Conservation (phyloP, 2,329 filamentous ascomycete species). For the Daldinia sp. region DNA sequence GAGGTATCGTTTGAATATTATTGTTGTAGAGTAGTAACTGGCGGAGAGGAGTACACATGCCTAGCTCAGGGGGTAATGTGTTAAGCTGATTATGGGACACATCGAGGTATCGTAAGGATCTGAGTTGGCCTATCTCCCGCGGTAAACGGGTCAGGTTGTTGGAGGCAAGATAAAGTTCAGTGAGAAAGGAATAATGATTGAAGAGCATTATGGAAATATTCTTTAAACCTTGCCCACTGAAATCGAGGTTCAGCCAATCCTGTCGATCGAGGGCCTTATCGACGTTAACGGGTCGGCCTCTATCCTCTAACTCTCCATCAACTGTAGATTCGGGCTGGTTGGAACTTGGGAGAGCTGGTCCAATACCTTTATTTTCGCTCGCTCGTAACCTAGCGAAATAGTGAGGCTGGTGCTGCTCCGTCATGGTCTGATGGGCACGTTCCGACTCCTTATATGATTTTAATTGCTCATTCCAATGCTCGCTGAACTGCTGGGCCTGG, state of each 20-base stretch:
- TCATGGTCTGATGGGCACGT: constrained; percentile 76
- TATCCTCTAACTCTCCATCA: constrained; percentile 64
- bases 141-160: constrained; percentile 89
- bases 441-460: constrained; percentile 80
- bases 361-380: constrained; percentile 72
- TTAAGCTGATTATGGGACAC: constrained; percentile 86
- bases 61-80: constrained; percentile 86
- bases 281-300: constrained; percentile 70
- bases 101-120: constrained; percentile 83
- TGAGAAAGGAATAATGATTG: constrained; percentile 81
- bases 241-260: constrained; percentile 92
- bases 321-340: constrained; percentile 58
- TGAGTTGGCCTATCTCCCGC: constrained; percentile 79
- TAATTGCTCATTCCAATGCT: constrained; percentile 90
- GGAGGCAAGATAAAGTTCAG: constrained; percentile 90
- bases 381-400: constrained; percentile 78
- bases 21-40: constrained; percentile 91
- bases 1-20: constrained; percentile 80
- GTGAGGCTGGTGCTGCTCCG: constrained; percentile 69
- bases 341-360: constrained; percentile 60
- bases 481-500: constrained; percentile 62
- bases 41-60: constrained; percentile 94
- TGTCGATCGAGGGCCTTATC: constrained; percentile 74
- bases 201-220: constrained; percentile 83
- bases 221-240: constrained; percentile 93